Conservation (phyloP, 257 asterid species). For the Osmanthus fragrans region DNA sequence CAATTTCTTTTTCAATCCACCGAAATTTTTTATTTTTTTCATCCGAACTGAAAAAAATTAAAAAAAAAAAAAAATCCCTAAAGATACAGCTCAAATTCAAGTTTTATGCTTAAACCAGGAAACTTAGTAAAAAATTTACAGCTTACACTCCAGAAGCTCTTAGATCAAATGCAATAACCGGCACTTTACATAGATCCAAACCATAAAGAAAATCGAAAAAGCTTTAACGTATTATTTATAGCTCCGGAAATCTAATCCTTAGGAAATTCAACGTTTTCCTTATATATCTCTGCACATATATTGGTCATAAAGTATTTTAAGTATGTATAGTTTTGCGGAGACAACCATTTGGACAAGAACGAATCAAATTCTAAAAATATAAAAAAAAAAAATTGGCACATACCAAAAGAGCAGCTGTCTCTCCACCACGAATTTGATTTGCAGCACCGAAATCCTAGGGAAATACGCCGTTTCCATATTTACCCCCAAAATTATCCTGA, state of each 20-base stretch:
- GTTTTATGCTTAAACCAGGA: conserved; percentile 12
- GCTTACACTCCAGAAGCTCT: conserved; percentile 10
- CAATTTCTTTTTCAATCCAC: neutral
- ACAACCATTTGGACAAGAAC: conserved; percentile 15
- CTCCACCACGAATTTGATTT: conserved; percentile 22
- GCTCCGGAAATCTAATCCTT: conserved; percentile 1
- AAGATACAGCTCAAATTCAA: conserved; percentile 15
- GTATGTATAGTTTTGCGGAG: neutral
- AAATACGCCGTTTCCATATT: conserved; percentile 36
- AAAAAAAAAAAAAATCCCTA: neutral
- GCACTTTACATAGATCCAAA: conserved; percentile 31
- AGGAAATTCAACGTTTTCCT: conserved; percentile 25
- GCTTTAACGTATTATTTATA: neutral
- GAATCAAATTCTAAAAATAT: conserved; percentile 17
- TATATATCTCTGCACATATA: conserved; percentile 22
- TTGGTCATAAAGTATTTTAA: conserved; percentile 14
- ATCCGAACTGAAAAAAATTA: neutral
- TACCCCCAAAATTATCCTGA: conserved; percentile 20
- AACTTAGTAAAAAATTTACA: conserved; percentile 1
- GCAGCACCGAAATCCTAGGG: conserved; percentile 46
- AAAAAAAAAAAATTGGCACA: conserved; percentile 22
- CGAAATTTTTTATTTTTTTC: neutral
- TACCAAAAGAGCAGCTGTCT: conserved; percentile 26
- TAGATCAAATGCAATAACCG: conserved; percentile 25
- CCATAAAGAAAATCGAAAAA: neutral